These are phyloP conservation scores for Colletotrichum paranaense DNA, from an alignment of 2,329 filamentous ascomycete genomes.

Conservation along the genomic window DNA sequence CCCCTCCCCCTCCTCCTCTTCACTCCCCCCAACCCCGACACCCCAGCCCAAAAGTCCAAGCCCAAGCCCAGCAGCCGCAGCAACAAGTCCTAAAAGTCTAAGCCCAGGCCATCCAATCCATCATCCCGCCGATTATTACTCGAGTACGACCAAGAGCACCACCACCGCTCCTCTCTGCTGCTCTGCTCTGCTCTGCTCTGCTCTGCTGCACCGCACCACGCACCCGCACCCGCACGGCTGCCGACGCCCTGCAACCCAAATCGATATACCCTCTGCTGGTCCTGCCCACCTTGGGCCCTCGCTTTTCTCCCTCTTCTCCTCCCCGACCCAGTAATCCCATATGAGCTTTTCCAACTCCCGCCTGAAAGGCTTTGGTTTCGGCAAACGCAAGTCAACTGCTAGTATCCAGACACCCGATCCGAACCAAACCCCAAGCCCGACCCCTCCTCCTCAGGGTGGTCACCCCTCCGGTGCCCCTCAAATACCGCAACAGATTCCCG, in stretches of 20 bases:
- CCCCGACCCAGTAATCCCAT: slow-evolving; percentile 46
- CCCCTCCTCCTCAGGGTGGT: slow-evolving; percentile 45
- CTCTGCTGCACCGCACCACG: slow-evolving; percentile 1
- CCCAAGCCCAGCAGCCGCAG: slow-evolving; percentile 12
- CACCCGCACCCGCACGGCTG: slow-evolving; percentile 5
- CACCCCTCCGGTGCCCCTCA: slow-evolving; percentile 49
- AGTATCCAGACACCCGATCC: slow-evolving; percentile 64
- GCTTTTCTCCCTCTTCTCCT: slow-evolving; percentile 33
- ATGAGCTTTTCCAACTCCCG: slow-evolving; percentile 86
- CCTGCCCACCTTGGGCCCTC: slow-evolving; percentile 33
- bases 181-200: background rate
- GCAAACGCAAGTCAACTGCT: slow-evolving; percentile 79
- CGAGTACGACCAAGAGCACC: background rate
- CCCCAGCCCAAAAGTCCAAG: background rate
- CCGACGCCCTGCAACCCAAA: slow-evolving; percentile 29
- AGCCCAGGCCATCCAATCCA: slow-evolving; percentile 18
- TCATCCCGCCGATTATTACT: slow-evolving; percentile 4
- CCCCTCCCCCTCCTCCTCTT: background rate
- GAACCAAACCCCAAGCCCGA: slow-evolving; percentile 48
- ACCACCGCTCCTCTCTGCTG: slow-evolving; percentile 1
- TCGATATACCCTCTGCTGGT: slow-evolving; percentile 32
- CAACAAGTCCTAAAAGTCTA: slow-evolving; percentile 18
- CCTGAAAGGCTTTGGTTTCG: slow-evolving; percentile 84
- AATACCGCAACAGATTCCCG: slow-evolving; percentile 62
- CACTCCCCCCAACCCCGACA: slow-evolving; percentile 6